Percentiles rank a stretch among this genome's conserved stretches.
phyloP scores from a whole-genome alignment of 371 early-diverging fungal genomes.

The Rhizopus arrhizus region DNA sequence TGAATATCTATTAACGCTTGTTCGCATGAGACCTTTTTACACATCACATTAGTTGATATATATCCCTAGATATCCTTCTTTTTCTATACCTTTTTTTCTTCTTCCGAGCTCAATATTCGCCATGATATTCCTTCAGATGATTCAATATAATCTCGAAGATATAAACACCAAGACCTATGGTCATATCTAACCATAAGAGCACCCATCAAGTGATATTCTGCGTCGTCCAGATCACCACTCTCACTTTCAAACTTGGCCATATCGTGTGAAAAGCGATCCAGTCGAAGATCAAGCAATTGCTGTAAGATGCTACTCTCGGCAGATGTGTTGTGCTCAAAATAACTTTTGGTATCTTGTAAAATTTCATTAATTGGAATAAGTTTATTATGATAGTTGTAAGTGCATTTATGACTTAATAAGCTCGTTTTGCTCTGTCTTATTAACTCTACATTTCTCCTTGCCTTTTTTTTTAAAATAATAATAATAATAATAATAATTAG shows the following conservation, averaged over 20 bases:
- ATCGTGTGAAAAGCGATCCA: slow-evolving; percentile 25
- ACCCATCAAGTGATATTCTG: slow-evolving; percentile 43
- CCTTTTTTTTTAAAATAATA: slow-evolving; percentile 11
- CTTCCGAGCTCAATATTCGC: slow-evolving; percentile 29
- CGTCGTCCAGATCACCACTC: slow-evolving; percentile 10
- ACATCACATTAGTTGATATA: not conserved
- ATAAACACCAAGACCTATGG: slow-evolving; percentile 37
- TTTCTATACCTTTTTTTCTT: slow-evolving; percentile 15
- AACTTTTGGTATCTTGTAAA: slow-evolving; percentile 21
- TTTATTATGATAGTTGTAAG: slow-evolving; percentile 7
- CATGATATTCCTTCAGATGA: slow-evolving; percentile 34
- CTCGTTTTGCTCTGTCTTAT: slow-evolving; percentile 12
- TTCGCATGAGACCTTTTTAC: slow-evolving; percentile 22
- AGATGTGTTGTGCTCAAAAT: slow-evolving; percentile 6
- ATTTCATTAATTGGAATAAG: slow-evolving; percentile 18
- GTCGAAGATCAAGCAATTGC: slow-evolving; percentile 18
- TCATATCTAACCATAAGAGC: slow-evolving; percentile 42
- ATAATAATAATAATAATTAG: not conserved
- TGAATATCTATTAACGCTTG: slow-evolving; percentile 33
- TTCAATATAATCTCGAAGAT: slow-evolving; percentile 42
- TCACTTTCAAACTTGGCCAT: slow-evolving; percentile 9
- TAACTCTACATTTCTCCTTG: slow-evolving; percentile 15
- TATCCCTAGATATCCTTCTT: not conserved
- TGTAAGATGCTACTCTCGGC: slow-evolving; percentile 6
- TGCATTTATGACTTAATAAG: slow-evolving; percentile 14